phyloP scores from a whole-genome alignment of 495 filamentous ascomycete species.

The Annulohypoxylon maeteangense region DNA sequence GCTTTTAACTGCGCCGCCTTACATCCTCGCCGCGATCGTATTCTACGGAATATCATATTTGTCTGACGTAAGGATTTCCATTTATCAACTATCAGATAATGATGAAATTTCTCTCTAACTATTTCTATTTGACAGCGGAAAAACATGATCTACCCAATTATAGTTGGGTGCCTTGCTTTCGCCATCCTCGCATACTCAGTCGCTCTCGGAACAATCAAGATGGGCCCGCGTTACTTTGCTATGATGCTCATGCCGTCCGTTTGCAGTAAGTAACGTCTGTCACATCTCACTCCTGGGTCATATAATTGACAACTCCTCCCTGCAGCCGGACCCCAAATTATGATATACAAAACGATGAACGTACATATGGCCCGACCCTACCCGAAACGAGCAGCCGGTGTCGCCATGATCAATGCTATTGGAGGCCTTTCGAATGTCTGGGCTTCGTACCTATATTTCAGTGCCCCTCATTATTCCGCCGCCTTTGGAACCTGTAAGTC shows the following conservation, averaged over 20 bases:
- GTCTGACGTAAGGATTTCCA: not conserved
- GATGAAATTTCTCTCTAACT: not conserved
- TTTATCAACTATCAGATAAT: too few species aligned
- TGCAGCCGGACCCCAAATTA: not conserved
- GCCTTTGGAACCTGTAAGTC: not conserved
- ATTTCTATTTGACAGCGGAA: not conserved
- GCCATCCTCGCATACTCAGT: not conserved
- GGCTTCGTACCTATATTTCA: slow-evolving; percentile 1
- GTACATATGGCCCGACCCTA: not conserved
- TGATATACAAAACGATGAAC: slow-evolving; percentile 5
- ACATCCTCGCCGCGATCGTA: not conserved
- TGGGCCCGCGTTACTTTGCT: not conserved
- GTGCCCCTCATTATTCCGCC: slow-evolving; percentile 1
- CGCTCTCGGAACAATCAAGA: not conserved
- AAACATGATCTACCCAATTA: not conserved
- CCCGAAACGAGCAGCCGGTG: not conserved
- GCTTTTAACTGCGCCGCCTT: not conserved
- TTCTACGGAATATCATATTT: slow-evolving; percentile 3
- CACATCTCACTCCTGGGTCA: too few species aligned
- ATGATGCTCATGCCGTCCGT: slow-evolving; percentile 6
- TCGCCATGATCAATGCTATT: slow-evolving; percentile 6
- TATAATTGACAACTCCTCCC: not conserved
- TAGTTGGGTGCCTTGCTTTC: not conserved
- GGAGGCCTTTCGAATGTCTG: slow-evolving; percentile 1
- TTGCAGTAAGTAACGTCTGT: not conserved